Evolutionary conservation across 768 basidiomycete genomes (phyloP).

Genomic region (Lentinula lateritia): DNA sequence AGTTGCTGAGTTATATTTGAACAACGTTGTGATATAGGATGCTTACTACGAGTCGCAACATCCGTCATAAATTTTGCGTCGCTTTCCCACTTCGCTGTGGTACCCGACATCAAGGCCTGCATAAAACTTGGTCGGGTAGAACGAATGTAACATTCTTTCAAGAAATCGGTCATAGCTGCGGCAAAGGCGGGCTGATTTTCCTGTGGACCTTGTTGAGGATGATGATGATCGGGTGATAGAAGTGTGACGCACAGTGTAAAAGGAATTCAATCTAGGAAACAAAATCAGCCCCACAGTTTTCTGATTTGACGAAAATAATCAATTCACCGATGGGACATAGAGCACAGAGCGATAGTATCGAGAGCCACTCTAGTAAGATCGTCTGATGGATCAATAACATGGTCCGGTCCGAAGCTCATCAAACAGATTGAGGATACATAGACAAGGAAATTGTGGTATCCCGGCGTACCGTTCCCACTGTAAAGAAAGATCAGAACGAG

Average conservation of each 20-base stretch:
- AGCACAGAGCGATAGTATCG: slow-evolving; percentile 40
- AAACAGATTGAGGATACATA: background rate
- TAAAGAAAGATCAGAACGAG: background rate
- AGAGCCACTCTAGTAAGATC: slow-evolving; percentile 45
- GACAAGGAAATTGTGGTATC: background rate
- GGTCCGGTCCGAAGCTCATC: slow-evolving; percentile 35
- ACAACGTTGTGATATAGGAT: background rate
- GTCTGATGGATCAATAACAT: slow-evolving; percentile 35
- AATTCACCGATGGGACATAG: slow-evolving; percentile 33
- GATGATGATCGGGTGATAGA: background rate
- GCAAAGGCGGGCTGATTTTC: slow-evolving; percentile 32
- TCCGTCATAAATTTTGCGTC: slow-evolving; percentile 36
- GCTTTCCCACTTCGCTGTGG: slow-evolving; percentile 31
- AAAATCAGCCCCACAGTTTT: background rate
- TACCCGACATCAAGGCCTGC: slow-evolving; percentile 26
- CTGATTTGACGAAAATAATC: background rate
- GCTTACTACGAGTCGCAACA: slow-evolving; percentile 34
- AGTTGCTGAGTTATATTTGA: background rate
- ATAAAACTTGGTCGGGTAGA: slow-evolving; percentile 28
- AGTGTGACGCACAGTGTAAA: slow-evolving; percentile 26
- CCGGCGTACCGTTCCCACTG: slow-evolving; percentile 31
- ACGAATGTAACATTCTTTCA: slow-evolving; percentile 30
- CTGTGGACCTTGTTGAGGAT: slow-evolving; percentile 11
- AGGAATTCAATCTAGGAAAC: slow-evolving; percentile 35
- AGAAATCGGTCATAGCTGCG: slow-evolving; percentile 34